Base-by-base conservation (phyloP, 208 protist species). In the Herpetomonas muscarum region DNA sequence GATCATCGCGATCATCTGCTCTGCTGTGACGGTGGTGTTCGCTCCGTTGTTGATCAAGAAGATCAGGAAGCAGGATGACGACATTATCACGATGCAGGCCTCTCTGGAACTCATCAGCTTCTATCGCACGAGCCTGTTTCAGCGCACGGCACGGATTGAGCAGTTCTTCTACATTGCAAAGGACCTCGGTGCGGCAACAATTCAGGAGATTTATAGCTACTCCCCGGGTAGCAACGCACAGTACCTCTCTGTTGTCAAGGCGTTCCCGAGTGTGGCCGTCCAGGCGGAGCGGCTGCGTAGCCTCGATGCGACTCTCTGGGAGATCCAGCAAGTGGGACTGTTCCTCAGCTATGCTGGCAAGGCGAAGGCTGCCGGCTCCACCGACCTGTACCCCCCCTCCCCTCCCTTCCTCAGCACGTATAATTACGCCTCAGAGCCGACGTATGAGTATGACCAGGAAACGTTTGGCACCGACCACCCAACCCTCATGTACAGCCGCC, bases 331-430 rank as follows among this genome's bases (percentile, higher is more conserved):
- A 22, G 36, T 64, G 10, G 39, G 47, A 7, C 5, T 64, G 41
- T 56, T 56, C 26, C 28, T 64, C 7, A 15, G 13, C 4, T 53
- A 53, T 28, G 44, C 32, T 17, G 9, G 17, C 13, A 17, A 36
- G 10, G 22, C 12, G 28, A 64, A 64, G 46, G 7, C 7, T 17
- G 32, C 30, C 4, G 51, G 25, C 56, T 26, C 44, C 12, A 56
- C 44, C n/a, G 58, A 64, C 24, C 12, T 41, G 24, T 29, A 21
- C 51, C 30, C 61, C 5, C 48, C 48, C 4, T 42, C 31, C 5
- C 37, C 61, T 32, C 32, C 41, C 12, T 66, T 52, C 25, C 12
- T 61, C 19, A 22, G 9, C 34, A 61, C 36, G 19, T 66, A 66
- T 34, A 51, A 66, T 52, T 58, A 47, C 52, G 32, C 47, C n/a